Base-by-base conservation (phyloP, 192 early-diverging fungal species). In the Coemansia sp. region DNA sequence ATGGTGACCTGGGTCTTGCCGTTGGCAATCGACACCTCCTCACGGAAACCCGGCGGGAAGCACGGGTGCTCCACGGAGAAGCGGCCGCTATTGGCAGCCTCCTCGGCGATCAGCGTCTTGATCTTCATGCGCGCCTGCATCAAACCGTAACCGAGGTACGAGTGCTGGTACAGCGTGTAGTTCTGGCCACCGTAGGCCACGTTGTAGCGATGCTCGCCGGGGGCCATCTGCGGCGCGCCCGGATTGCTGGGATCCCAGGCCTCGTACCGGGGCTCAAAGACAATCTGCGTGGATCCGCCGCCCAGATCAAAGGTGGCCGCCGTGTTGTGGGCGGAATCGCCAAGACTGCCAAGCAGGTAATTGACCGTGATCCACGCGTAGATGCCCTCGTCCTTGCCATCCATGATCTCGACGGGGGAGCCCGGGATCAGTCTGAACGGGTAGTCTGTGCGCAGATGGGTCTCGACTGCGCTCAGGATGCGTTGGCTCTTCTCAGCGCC, bases 291-390 rank as follows among this genome's bases (percentile, higher is more conserved):
- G 21, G 94, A 96, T 5, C 91, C 97, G 52, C 97, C 97, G 43
- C 97, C 97, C 65, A 99, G 85, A 73, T 99, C 97, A 87, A 99
- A 90, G 32, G 95, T 89, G 0, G 94, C 97, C 2, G 91, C 95
- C 2, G 94, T 96, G 9, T 73, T 72, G 61, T 84, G 74, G 37
- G 81, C 74, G 12, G 62, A 41, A 10, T 82, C 79, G 10, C 88
- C 92, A 54, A 96, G 84, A 19, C 78, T 80, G 19, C 84, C 74
- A 37, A 96, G 84, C 8, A 99, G 80, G 66, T 93, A 97, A 78
- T 99, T 99, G 21, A 97, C 92, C 0, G 97, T 99, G 55, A 99
- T 93, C 97, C 97, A 99, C 40, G 95, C 95, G 80, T 90, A 99
- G n/a, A 98, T 89, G 48, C 95, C 97, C 88, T 99, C 97, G 74